Percentiles rank a stretch among this genome's conserved stretches.
These are phyloP conservation scores for Pezicula carpinea DNA, from an alignment of 2,329 filamentous ascomycete genomes.

Conservation along the genomic window DNA sequence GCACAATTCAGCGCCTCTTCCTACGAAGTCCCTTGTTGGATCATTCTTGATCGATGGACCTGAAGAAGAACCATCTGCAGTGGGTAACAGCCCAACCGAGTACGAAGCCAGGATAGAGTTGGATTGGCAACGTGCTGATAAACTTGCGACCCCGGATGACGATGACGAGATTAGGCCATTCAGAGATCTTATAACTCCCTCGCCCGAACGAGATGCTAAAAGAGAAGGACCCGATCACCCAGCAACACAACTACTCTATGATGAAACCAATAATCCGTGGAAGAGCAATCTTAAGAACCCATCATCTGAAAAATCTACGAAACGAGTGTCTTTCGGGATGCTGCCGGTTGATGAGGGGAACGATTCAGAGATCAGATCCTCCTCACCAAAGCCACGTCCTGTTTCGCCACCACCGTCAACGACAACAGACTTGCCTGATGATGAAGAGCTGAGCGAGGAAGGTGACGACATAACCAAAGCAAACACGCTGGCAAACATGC, in stretches of 20 bases:
- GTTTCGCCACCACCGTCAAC: constrained; percentile 18
- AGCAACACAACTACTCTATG: constrained; percentile 19
- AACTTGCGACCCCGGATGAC: constrained; percentile 8
- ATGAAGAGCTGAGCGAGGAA: constrained; percentile 15
- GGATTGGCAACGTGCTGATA: constrained; percentile 14
- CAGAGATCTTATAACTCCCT: constrained; percentile 17
- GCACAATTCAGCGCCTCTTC: neutral
- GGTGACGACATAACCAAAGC: constrained; percentile 1
- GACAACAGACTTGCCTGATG: neutral
- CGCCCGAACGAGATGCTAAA: constrained; percentile 5
- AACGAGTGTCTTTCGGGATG: constrained; percentile 26
- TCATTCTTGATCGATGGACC: constrained; percentile 13
- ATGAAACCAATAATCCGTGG: constrained; percentile 26
- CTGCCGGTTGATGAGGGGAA: constrained; percentile 7
- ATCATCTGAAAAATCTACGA: constrained; percentile 12
- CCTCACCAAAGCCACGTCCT: constrained; percentile 1
- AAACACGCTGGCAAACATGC: neutral
- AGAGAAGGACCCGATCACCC: neutral
- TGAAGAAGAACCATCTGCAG: neutral
- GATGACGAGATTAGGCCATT: constrained; percentile 15
- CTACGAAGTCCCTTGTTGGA: neutral
- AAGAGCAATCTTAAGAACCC: constrained; percentile 10
- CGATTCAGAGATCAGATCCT: neutral
- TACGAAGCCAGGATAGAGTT: no score
- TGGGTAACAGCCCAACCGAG: no score